phyloP scores from a whole-genome alignment of 108 stramenopile genomes.

The Skeletonema potamos region DNA sequence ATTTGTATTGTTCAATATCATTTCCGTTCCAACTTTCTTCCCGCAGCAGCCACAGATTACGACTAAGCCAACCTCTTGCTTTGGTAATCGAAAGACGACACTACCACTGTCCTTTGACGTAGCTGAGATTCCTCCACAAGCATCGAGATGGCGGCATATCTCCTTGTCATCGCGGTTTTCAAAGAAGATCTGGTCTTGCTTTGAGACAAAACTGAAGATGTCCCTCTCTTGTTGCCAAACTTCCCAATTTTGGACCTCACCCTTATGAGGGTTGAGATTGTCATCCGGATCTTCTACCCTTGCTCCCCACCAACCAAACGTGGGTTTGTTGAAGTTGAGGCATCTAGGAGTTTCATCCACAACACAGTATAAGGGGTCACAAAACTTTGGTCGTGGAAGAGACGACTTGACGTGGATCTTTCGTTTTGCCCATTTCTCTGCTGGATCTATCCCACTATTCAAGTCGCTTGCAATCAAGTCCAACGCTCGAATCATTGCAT shows the following conservation, averaged over 20 bases:
- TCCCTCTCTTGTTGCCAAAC: slow-evolving; percentile 23
- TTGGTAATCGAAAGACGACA: slow-evolving; percentile 50
- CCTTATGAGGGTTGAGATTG: slow-evolving; percentile 42
- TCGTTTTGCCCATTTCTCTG: slow-evolving; percentile 30
- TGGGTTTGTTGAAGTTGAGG: slow-evolving; percentile 45
- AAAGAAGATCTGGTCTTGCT: slow-evolving; percentile 35
- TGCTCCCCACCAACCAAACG: slow-evolving; percentile 34
- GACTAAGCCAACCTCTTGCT: slow-evolving; percentile 48
- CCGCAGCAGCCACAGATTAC: slow-evolving; percentile 35
- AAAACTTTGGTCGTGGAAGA: not conserved
- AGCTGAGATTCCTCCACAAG: slow-evolving; percentile 50
- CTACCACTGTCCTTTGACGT: slow-evolving; percentile 36
- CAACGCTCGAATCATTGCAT: slow-evolving; percentile 41
- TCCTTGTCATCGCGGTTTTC: slow-evolving; percentile 44
- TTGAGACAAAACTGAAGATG: slow-evolving; percentile 28
- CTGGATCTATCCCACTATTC: slow-evolving; percentile 24
- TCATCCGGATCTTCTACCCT: slow-evolving; percentile 36
- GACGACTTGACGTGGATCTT: slow-evolving; percentile 1
- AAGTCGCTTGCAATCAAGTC: slow-evolving; percentile 36
- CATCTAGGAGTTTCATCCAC: slow-evolving; percentile 51
- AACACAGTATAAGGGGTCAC: slow-evolving; percentile 3
- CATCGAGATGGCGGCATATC: slow-evolving; percentile 43
- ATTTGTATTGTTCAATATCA: slow-evolving; percentile 33
- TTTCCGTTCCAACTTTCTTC: slow-evolving; percentile 8
- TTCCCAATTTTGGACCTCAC: slow-evolving; percentile 39